Base-by-base conservation (phyloP, 768 basidiomycete species). In the Strobilomyces dryophilus region DNA sequence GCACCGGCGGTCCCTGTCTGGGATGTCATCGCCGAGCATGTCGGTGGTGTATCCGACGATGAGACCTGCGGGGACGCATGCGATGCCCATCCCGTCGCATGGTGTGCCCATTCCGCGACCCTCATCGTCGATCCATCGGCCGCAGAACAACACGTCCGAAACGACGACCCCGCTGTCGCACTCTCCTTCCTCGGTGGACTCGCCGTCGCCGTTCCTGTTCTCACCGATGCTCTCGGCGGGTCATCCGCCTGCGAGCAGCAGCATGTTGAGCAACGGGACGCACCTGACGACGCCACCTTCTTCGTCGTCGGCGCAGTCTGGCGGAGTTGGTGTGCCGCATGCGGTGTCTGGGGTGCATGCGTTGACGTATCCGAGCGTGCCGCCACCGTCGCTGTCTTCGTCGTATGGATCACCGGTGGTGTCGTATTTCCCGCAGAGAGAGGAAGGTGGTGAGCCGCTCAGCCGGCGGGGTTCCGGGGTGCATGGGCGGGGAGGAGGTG, bases 351-450 rank as follows among this genome's bases (percentile, higher is more conserved):
- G 45, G 80, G 5, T 74, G 45, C 67, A 72, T 45, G 66, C 76
- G 14, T 74, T 92, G 47, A 79, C 87, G 5, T 93, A 93, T 60
- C 90, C 90, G 0, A 84, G 83, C 7, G 91, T 92, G 0, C 90
- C 91, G 2, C 90, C 90, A 11, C 90, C 90, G 4, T 88, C 87
- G 2, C 69, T 90, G 26, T 87, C 86, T 6, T 87, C 85, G 8
- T 88, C 87, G 10, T 85, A 89, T 58, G 89, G 89, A 14, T 86
- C 85, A 6, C 84, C 87, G 8, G 76, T 74, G 24, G 76, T 80
- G 17, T 73, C 79, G 12, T 77, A 73, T 56, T 51, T 63, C 50
- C 72, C 76, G 15, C 57, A 55, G 40, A 71, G 78, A n/a, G 81
- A 82, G 1, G 43, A 20, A n/a, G 43, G 17, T 7, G 71, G 70